Conservation (phyloP, 1,284 basidiomycete species). For the Malassezia globosa region DNA sequence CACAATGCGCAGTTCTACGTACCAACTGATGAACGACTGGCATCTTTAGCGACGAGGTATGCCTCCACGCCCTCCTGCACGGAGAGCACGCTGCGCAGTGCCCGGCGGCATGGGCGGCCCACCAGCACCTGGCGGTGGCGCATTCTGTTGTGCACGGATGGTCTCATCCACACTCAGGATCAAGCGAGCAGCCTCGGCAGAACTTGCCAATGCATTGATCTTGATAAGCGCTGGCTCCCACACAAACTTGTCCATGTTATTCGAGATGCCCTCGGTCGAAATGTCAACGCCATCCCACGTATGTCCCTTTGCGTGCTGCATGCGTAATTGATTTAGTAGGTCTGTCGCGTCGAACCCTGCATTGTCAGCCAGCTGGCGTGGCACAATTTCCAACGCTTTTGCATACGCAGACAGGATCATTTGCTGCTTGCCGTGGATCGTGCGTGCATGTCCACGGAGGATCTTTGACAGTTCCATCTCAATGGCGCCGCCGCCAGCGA, state of each 20-base stretch:
- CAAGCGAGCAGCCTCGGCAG: constrained; percentile 88
- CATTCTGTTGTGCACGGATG: constrained; percentile 37
- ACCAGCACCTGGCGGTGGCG: constrained; percentile 13
- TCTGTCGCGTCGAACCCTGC: constrained; percentile 96
- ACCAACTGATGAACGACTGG: too few species aligned
- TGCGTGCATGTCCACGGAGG: constrained; percentile 76
- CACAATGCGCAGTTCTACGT: too few species aligned
- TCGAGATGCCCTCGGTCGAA: constrained; percentile 70
- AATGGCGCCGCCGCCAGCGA: constrained; percentile 92
- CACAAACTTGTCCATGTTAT: constrained; percentile 91
- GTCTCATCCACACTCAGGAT: constrained; percentile 52
- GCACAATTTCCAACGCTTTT: constrained; percentile 92
- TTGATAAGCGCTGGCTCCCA: constrained; percentile 97
- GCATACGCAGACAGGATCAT: constrained; percentile 90
- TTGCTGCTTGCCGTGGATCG: constrained; percentile 92
- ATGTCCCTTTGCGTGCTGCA: constrained; percentile 78
- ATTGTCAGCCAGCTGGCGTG: constrained; percentile 95
- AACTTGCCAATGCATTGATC: constrained; percentile 84
- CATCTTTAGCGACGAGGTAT: constrained; percentile 14
- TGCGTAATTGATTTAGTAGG: constrained; percentile 89
- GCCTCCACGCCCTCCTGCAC: constrained; percentile 20
- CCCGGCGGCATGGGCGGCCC: constrained; percentile 38
- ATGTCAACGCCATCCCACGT: constrained; percentile 93
- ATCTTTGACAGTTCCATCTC: constrained; percentile 98
- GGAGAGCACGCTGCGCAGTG: constrained; percentile 40